These are phyloP conservation scores for Hypomontagnella submonticulosa DNA, from an alignment of 495 filamentous ascomycete genomes.

Conservation along the genomic window DNA sequence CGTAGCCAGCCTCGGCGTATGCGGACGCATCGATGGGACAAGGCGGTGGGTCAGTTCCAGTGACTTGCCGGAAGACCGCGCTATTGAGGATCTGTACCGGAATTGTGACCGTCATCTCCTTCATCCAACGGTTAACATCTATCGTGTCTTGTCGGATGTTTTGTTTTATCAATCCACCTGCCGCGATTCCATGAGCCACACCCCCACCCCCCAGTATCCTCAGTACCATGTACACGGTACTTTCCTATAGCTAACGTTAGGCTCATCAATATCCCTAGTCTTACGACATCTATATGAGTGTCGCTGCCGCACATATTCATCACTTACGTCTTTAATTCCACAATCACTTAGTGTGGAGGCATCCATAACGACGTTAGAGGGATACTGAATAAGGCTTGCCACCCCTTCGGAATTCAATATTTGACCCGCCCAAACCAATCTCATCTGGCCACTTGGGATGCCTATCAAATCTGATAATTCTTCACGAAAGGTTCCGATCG, in stretches of 20 bases:
- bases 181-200: conserved; percentile 48
- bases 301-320: too few relatives aligned
- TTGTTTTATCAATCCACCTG: conserved; percentile 53
- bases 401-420: too few relatives aligned
- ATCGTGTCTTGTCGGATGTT: conserved; percentile 43
- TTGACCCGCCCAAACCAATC: too few relatives aligned
- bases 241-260: not conserved
- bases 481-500: too few relatives aligned
- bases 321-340: too few relatives aligned
- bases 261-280: not conserved
- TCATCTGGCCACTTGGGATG: too few relatives aligned
- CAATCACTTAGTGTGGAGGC: too few relatives aligned
- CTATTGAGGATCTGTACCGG: conserved; percentile 59
- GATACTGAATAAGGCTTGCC: too few relatives aligned
- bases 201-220: too few relatives aligned
- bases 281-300: too few relatives aligned
- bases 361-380: too few relatives aligned
- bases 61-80: conserved; percentile 48
- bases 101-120: conserved; percentile 44
- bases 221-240: conserved; percentile 42
- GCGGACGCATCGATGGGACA: conserved; percentile 50
- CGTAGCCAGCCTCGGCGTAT: conserved; percentile 48
- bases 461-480: too few relatives aligned
- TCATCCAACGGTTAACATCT: conserved; percentile 48
- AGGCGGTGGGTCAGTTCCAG: conserved; percentile 44